Conservation (phyloP, 73 alveolate genomes). For the Paramecium sonneborni region DNA sequence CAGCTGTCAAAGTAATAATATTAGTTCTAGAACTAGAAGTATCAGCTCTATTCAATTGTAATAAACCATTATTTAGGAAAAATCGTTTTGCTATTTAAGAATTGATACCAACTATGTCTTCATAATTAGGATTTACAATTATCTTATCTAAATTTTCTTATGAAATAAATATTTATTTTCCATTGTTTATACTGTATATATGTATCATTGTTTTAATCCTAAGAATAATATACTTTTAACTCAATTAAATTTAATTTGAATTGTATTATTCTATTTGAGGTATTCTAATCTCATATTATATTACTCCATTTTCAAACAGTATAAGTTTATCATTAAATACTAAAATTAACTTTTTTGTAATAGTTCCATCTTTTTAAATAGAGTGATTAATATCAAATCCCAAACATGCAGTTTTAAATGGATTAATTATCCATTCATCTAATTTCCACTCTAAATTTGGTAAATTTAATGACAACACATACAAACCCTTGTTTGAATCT, state of each 20-base stretch:
- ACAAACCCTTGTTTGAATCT: background rate
- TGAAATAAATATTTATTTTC: background rate
- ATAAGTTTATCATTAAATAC: background rate
- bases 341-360: background rate
- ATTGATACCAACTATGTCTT: background rate
- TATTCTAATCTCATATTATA: background rate
- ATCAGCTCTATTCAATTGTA: background rate
- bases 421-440: background rate
- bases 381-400: background rate
- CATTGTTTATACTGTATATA: background rate
- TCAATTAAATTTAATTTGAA: background rate
- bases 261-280: background rate
- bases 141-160: background rate
- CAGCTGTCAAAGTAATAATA: background rate
- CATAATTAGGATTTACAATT: slow-evolving; percentile 7
- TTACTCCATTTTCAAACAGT: background rate
- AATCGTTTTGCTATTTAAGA: background rate
- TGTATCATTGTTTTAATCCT: background rate
- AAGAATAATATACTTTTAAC: background rate
- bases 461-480: background rate
- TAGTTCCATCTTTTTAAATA: background rate
- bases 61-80: background rate
- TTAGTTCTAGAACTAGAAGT: background rate
- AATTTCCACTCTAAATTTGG: background rate
- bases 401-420: background rate